Conservation (phyloP, 805 yeast genomes). For the Ogataea pini region DNA sequence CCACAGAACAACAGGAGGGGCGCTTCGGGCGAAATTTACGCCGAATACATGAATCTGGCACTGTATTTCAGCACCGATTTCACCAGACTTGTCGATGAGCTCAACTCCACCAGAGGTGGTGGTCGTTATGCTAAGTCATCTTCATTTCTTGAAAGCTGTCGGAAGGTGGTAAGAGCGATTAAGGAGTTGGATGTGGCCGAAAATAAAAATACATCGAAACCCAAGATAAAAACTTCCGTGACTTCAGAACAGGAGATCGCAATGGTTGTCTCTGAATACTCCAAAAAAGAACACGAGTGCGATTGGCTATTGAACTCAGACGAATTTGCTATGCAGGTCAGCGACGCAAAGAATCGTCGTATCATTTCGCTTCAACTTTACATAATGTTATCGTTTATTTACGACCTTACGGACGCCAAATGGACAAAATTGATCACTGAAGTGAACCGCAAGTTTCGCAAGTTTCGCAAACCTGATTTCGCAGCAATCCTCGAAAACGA, state of each 20-base stretch:
- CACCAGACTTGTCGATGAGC: conserved; percentile 19
- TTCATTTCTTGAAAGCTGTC: conserved; percentile 17
- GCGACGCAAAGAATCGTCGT: conserved; percentile 17
- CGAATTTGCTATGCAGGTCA: conserved; percentile 26
- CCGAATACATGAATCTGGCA: conserved; percentile 21
- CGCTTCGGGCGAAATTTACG: conserved; percentile 12
- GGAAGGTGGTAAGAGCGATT: conserved; percentile 14
- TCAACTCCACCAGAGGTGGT: conserved; percentile 16
- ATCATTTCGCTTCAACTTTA: conserved; percentile 27
- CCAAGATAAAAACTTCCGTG: conserved; percentile 5
- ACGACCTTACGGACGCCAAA: conserved; percentile 19
- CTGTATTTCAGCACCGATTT: conserved; percentile 21
- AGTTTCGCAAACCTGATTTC: conserved; percentile 28
- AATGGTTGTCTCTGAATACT: conserved; percentile 14
- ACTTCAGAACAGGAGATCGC: conserved; percentile 6
- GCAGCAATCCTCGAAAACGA: conserved; percentile 18
- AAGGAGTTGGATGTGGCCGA: conserved; percentile 18
- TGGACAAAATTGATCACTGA: conserved; percentile 23
- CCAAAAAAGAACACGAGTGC: conserved; percentile 23
- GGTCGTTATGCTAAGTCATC: conserved; percentile 15
- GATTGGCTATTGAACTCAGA: conserved; percentile 33
- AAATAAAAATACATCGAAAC: background rate
- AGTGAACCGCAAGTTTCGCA: conserved; percentile 23
- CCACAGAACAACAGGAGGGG: conserved; percentile 13
- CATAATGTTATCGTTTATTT: conserved; percentile 27